These are phyloP conservation scores for Plasmodium coatneyi DNA, from an alignment of 169 alveolate species.

Conservation along the genomic window DNA sequence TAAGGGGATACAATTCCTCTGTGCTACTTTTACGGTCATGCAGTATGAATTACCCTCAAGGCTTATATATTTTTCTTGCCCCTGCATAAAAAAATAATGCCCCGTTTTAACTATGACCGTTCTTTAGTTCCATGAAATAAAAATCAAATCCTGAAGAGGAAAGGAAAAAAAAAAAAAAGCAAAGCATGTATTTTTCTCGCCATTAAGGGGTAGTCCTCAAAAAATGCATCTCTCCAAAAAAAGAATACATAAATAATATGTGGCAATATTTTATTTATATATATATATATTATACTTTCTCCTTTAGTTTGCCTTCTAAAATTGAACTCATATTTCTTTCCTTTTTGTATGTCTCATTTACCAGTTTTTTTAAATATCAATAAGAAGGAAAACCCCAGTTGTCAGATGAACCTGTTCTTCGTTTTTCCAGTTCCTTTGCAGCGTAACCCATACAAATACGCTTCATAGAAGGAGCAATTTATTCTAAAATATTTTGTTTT, in stretches of 20 bases:
- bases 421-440: background rate
- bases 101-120: background rate
- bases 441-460: background rate
- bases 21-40: background rate
- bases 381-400: background rate
- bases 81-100: background rate
- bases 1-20: background rate
- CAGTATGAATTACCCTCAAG: background rate
- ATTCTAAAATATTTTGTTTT: background rate
- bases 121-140: background rate
- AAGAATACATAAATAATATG: too few relatives aligned
- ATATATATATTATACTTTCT: background rate
- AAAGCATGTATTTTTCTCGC: background rate
- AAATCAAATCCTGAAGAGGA: background rate
- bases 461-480: background rate
- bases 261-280: too few relatives aligned
- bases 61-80: background rate
- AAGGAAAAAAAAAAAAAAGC: background rate
- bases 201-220: background rate
- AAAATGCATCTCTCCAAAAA: background rate
- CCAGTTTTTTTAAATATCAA: background rate
- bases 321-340: background rate
- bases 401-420: background rate
- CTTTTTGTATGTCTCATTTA: background rate
- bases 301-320: background rate